Base-by-base conservation (phyloP, 257 asterid genomes). In the Forsythia suspensa region DNA sequence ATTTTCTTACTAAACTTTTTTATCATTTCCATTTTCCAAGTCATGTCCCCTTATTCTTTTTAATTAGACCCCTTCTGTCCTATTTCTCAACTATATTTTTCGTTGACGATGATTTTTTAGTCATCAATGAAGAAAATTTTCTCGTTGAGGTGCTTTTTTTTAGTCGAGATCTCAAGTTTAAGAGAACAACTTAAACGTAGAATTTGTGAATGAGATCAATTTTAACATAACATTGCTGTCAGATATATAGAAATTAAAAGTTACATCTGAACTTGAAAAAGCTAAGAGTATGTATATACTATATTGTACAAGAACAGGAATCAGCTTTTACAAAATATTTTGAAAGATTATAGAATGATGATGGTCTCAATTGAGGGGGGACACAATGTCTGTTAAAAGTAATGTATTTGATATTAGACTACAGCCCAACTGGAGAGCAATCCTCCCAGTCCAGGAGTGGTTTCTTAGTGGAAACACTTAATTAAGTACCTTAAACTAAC, bases 311-410 rank as follows among this genome's bases (percentile, higher is more conserved):
- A 29, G 78, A 80, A 73, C 69, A 84, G 76, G 82, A 55, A 46
- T 80, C 79, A 68, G 70, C 70, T 77, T 80, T 73, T 61, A 57
- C n/a, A 61, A 3, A 8, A 74, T 74, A 21, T 74, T 51, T 73
- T 34, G 75, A 78, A 80, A 79, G 79, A 71, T 66, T 75, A 40
- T 66, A 75, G 79, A 84, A 86, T 81, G 88, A 90, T 91, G 87
- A 44, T 76, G 87, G 89, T 86, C 82, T 86, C 80, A 67, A 87
- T 70, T 84, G 68, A 65, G 77, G 82, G 91, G 93, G 91, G 87
- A 86, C 96, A 89, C 39, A 57, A 72, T 92, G 93, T 88, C 82
- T 68, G 71, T 40, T 80, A 91, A 92, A 24, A 86, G 94, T 71
- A 73, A 57, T 73, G 80, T n/a, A 80, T 78, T 74, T 76, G 76